phyloP scores from a whole-genome alignment of 345 rosid genomes.

The Lepidium sativum region DNA sequence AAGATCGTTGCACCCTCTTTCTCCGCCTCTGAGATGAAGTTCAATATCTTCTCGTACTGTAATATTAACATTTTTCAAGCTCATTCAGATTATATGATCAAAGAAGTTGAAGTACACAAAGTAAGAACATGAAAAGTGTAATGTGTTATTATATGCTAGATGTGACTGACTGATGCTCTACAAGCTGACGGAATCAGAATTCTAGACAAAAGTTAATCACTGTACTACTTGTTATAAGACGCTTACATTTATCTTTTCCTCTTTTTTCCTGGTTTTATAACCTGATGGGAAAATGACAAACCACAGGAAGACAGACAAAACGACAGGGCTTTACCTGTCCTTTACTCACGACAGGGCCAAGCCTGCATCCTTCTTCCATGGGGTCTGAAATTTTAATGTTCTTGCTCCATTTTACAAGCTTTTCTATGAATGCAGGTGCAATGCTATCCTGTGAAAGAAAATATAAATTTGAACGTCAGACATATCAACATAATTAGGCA shows the following conservation, averaged over 20 bases:
- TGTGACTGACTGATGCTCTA: background rate
- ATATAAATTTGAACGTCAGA: background rate
- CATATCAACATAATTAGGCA: background rate
- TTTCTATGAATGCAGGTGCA: conserved; percentile 56
- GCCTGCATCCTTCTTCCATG: conserved; percentile 83
- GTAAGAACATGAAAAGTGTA: background rate
- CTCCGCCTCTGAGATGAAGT: conserved; percentile 70
- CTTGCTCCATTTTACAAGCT: conserved; percentile 66
- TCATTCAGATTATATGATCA: too few relatives aligned
- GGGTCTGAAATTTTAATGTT: conserved; percentile 80
- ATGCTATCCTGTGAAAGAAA: conserved; percentile 51
- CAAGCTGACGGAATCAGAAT: background rate
- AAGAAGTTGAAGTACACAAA: too few relatives aligned
- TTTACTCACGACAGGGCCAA: conserved; percentile 77
- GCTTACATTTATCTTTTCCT: background rate
- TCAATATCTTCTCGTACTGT: conserved; percentile 71
- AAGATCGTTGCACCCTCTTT: conserved; percentile 85
- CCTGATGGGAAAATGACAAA: background rate
- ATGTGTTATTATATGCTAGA: background rate
- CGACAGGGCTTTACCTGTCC: conserved; percentile 50
- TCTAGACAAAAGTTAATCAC: background rate
- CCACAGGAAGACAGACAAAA: background rate
- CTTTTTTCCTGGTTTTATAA: background rate
- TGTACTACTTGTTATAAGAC: background rate
- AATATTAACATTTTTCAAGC: background rate